Conservation (phyloP, 2,329 filamentous ascomycete species). For the Ceratocystis cacaofunesta region DNA sequence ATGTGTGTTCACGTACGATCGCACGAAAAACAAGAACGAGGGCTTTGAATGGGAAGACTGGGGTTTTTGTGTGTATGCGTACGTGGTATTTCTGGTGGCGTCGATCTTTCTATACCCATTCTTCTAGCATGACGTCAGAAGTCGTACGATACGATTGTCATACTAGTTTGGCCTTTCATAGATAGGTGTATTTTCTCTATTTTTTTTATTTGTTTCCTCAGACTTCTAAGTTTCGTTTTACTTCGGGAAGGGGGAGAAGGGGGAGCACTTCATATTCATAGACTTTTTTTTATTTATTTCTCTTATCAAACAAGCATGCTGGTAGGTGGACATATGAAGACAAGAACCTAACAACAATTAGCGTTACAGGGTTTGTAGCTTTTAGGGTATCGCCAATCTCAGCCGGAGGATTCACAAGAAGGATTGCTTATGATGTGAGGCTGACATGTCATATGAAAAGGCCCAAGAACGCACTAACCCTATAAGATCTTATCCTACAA, state of each 20-base stretch:
- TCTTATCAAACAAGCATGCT: not conserved
- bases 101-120: not conserved
- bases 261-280: not conserved
- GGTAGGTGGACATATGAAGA: not conserved
- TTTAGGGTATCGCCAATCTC: not conserved
- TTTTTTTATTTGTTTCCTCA: not conserved
- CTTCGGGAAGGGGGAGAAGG: not conserved
- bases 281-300: not conserved
- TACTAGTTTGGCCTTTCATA: not conserved
- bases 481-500: not conserved
- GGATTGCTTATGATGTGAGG: not conserved
- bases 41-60: not conserved
- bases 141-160: not conserved
- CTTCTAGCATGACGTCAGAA: conserved; percentile 2
- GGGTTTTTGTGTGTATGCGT: not conserved
- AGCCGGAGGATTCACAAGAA: not conserved
- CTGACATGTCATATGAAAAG: not conserved
- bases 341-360: not conserved
- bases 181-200: not conserved
- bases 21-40: too few species aligned
- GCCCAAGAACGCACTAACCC: not conserved
- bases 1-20: not conserved
- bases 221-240: not conserved
- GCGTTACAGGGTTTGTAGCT: not conserved
- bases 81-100: not conserved